A percentile compares a stretch with the other conserved stretches of the same genome.
Conservation (phyloP, 805 yeast species). For the Blastobotrys terrestris region DNA sequence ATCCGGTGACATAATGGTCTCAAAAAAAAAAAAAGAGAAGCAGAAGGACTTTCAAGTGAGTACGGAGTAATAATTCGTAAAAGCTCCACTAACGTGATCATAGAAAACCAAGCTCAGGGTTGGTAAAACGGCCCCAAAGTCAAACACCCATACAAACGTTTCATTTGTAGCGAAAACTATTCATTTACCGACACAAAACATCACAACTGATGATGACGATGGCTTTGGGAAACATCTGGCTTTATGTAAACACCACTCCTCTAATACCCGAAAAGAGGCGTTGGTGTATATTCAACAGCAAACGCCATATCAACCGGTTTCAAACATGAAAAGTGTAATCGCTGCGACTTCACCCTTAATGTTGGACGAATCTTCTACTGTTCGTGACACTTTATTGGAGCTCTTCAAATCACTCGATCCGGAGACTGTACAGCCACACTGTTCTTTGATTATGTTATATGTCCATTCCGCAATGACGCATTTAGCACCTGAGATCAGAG, state of each 20-base stretch:
- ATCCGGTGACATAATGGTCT: slow-evolving; percentile 17
- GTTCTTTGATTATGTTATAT: slow-evolving; percentile 46
- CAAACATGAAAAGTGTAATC: slow-evolving; percentile 49
- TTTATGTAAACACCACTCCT: slow-evolving; percentile 67
- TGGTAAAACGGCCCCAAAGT: slow-evolving; percentile 71
- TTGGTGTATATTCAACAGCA: slow-evolving; percentile 44
- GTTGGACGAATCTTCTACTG: slow-evolving; percentile 59
- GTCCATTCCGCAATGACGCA: slow-evolving; percentile 93
- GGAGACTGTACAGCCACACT: slow-evolving; percentile 32
- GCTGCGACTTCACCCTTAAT: slow-evolving; percentile 55
- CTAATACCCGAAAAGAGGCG: slow-evolving; percentile 66
- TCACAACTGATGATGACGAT: slow-evolving; percentile 18
- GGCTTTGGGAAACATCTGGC: slow-evolving; percentile 52
- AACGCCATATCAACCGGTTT: slow-evolving; percentile 34
- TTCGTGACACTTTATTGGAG: slow-evolving; percentile 53
- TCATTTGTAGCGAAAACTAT: slow-evolving; percentile 68
- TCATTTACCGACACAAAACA: slow-evolving; percentile 41
- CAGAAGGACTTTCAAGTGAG: slow-evolving; percentile 57
- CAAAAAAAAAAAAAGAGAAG: slow-evolving; percentile 55
- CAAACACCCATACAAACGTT: slow-evolving; percentile 77
- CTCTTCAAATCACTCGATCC: slow-evolving; percentile 26
- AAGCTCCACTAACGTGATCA: slow-evolving; percentile 1
- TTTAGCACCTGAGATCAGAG: slow-evolving; percentile 66
- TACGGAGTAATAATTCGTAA: background rate
- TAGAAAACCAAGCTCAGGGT: slow-evolving; percentile 74